Evolutionary conservation across 164 flowering plant species (phyloP).

Genomic region (Vitis amurensis): DNA sequence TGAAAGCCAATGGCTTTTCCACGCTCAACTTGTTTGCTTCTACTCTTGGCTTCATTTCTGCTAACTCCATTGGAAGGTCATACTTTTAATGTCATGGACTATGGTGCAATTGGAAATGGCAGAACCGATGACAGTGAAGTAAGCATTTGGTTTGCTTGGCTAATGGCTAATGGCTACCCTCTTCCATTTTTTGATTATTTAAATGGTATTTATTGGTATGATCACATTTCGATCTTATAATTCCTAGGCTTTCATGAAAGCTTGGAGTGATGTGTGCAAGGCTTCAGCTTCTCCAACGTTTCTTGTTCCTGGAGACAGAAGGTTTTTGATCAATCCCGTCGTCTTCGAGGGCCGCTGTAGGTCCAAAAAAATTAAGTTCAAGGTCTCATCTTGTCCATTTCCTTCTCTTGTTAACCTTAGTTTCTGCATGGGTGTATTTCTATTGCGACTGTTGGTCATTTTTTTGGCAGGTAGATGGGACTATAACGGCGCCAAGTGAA

Average conservation of each 20-base stretch:
- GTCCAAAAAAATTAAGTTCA: neutral
- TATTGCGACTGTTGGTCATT: neutral
- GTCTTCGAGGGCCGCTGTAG: slow-evolving; percentile 5
- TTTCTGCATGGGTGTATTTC: neutral
- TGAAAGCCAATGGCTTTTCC: too few species aligned
- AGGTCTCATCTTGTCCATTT: neutral
- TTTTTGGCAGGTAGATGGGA: slow-evolving; percentile 9
- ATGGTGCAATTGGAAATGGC: slow-evolving; percentile 16
- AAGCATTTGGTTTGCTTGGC: neutral
- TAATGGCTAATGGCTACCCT: neutral
- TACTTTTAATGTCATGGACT: slow-evolving; percentile 4
- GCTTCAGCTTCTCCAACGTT: slow-evolving; percentile 3
- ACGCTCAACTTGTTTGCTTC: too few species aligned
- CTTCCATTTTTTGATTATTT: neutral
- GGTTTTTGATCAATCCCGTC: slow-evolving; percentile 7
- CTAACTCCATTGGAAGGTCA: too few species aligned
- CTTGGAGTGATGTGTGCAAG: slow-evolving; percentile 7
- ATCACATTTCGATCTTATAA: neutral
- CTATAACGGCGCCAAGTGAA: slow-evolving; percentile 11
- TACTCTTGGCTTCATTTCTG: too few species aligned
- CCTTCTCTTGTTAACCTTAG: neutral
- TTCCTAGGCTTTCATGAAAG: slow-evolving; percentile 9
- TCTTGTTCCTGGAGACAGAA: slow-evolving; percentile 6
- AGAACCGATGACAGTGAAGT: slow-evolving; percentile 2
- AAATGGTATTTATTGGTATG: neutral